Base-by-base conservation (phyloP, 2,329 filamentous ascomycete species). In the Colletotrichum costaricense region DNA sequence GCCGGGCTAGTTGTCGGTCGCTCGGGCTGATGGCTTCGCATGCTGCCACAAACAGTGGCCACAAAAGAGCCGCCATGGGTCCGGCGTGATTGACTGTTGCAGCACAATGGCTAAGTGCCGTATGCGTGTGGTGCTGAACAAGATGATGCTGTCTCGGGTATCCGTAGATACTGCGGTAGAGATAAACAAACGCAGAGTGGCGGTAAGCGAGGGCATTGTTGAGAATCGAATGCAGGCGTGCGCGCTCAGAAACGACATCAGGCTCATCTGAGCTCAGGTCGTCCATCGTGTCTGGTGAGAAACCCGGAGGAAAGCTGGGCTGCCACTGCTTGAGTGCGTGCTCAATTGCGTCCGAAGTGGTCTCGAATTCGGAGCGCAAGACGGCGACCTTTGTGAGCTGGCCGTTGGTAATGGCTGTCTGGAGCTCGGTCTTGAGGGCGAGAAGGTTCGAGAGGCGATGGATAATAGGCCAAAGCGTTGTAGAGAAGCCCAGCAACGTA, bases 41-140 rank as follows among this genome's bases (percentile, higher is more conserved):
- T 1, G 89, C 86, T 2, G 90, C 88, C 11, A 91, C 89, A 76
- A 93, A 93, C 2, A 92, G 82, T 1, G 91, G 91, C 89, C 90
- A 92, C 2, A 93, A 84, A 46, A 93, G 82, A 2, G 91, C 91
- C 2, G 88, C 87, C 88, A 92, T 91, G 0, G 91, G 91, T 0
- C 91, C 90, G 57, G 83, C 82, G 72, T 88, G 87, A 26, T 81
- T 82, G 33, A 90, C 89, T 0, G 89, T 90, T 35, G 85, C 85
- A 6, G 86, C 83, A 76, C 90, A 92, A 74, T 91, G 88, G 16
- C 80, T 78, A 5, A 91, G 83, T 5, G 88, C 85, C 2, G 84
- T 78, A 73, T 86, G 87, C 1, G 86, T 80, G 76, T 91, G 88
- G 19, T 81, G 82, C 78, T 92, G 90, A 12, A 92, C 89, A 9